A percentile compares a stretch with the other conserved stretches of the same genome.
Evolutionary conservation across 441 rosid species (phyloP).

Genomic region (Populus hybrid): DNA sequence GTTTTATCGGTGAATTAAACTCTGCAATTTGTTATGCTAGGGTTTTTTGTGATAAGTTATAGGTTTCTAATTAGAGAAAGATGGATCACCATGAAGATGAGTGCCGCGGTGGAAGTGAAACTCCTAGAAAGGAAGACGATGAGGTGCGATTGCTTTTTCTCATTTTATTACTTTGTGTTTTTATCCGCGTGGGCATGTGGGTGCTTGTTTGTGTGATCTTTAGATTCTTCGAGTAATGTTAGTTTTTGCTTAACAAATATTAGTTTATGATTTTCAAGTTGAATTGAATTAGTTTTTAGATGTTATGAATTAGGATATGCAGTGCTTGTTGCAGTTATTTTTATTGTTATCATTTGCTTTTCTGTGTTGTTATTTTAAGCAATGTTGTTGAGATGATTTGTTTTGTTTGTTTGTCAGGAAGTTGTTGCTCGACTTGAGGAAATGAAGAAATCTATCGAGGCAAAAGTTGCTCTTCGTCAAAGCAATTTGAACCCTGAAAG

Average conservation of each 20-base stretch:
- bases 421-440: conserved; percentile 78
- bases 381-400: not conserved
- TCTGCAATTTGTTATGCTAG: not conserved
- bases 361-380: not conserved
- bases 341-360: not conserved
- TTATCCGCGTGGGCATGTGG: not conserved
- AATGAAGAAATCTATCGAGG: conserved; percentile 64
- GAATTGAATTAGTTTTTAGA: not conserved
- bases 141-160: conserved; percentile 49
- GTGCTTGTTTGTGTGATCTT: not conserved
- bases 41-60: not conserved
- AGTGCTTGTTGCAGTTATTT: not conserved
- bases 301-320: not conserved
- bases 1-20: not conserved
- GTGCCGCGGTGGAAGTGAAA: conserved; percentile 41
- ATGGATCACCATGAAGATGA: conserved; percentile 83
- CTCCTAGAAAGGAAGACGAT: conserved; percentile 59
- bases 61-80: not conserved
- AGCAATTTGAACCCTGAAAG: conserved; percentile 89
- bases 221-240: not conserved
- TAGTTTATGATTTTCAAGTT: not conserved
- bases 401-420: conserved; percentile 49
- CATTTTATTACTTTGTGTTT: not conserved
- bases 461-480: conserved; percentile 89
- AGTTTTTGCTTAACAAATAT: not conserved